A percentile compares a stretch with the other conserved stretches of the same genome.
These are phyloP conservation scores for Backusella parvicylindrica DNA, from an alignment of 192 early-diverging fungal genomes.

Conservation along the genomic window DNA sequence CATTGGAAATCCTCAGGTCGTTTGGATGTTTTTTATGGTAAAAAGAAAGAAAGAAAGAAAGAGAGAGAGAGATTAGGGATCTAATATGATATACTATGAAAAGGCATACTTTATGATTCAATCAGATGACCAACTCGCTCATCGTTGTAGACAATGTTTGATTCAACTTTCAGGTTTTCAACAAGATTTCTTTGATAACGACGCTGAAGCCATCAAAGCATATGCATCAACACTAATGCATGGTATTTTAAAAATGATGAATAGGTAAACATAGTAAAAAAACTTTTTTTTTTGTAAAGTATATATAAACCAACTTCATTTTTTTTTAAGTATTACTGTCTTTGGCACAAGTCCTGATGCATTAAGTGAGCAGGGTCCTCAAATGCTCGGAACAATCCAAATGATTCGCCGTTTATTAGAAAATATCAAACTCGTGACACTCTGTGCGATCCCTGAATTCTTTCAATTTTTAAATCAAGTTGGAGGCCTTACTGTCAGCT, in stretches of 20 bases:
- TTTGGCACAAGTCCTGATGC: constrained; percentile 23
- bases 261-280: too few species aligned
- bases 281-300: too few species aligned
- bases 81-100: too few species aligned
- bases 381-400: constrained; percentile 46
- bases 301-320: too few species aligned
- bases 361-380: constrained; percentile 34
- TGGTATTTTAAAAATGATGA: constrained; percentile 48
- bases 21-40: constrained; percentile 66
- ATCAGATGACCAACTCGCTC: constrained; percentile 42
- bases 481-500: constrained; percentile 51
- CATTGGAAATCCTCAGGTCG: constrained; percentile 52
- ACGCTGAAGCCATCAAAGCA: constrained; percentile 37
- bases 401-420: constrained; percentile 56
- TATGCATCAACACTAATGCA: constrained; percentile 55
- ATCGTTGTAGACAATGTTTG: constrained; percentile 57
- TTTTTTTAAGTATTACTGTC: constrained; percentile 23
- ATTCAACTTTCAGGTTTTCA: constrained; percentile 61
- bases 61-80: background rate
- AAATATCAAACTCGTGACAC: constrained; percentile 44
- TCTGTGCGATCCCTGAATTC: constrained; percentile 51
- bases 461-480: constrained; percentile 57
- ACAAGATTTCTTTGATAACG: constrained; percentile 49
- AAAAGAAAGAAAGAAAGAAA: background rate
- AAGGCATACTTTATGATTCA: constrained; percentile 47